Evolutionary conservation across 2,329 filamentous ascomycete species (phyloP).

Genomic region (Botrytis aclada): DNA sequence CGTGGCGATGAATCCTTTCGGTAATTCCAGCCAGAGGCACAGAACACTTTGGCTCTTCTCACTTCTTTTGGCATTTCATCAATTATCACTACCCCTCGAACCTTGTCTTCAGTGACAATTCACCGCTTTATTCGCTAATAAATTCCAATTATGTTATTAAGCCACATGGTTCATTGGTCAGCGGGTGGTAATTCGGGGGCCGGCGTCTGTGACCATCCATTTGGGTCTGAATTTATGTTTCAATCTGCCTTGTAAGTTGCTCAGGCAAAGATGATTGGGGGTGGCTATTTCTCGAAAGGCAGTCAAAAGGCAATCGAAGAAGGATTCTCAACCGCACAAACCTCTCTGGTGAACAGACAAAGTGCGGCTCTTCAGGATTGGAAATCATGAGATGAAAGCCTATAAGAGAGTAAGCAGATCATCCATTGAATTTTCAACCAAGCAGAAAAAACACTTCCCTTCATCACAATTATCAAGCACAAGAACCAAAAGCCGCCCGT

Average conservation of each 20-base stretch:
- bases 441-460: not conserved
- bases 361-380: not conserved
- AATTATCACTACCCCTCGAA: not conserved
- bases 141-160: not conserved
- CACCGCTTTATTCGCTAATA: not conserved
- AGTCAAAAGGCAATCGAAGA: not conserved
- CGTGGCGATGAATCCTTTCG: conserved; percentile 1
- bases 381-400: not conserved
- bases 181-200: not conserved
- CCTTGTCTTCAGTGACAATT: not conserved
- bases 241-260: not conserved
- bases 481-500: not conserved
- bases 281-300: not conserved
- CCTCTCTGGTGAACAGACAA: not conserved
- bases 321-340: not conserved
- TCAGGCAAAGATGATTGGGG: not conserved
- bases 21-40: not conserved
- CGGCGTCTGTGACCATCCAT: not conserved
- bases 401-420: not conserved
- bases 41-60: not conserved
- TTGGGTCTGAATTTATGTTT: not conserved
- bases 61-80: not conserved
- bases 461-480: not conserved
- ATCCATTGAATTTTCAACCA: too few species aligned
- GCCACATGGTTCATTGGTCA: not conserved